A percentile compares a stretch with the other conserved stretches of the same genome.
Evolutionary conservation across 208 protist species (phyloP).

Genomic region (Herpetomonas tarakana): DNA sequence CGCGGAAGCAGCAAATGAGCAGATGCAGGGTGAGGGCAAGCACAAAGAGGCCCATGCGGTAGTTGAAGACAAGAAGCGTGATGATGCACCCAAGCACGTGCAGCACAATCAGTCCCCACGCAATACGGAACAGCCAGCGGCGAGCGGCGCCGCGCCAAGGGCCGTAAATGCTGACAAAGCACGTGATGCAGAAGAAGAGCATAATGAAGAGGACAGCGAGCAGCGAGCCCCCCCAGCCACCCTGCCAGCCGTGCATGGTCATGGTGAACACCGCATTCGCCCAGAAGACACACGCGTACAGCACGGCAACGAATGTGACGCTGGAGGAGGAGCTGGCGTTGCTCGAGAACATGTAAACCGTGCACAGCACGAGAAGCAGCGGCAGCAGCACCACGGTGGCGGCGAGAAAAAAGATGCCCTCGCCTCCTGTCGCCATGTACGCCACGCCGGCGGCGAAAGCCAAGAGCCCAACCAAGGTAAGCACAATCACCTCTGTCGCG

Average conservation of each 20-base stretch:
- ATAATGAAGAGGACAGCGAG: conserved; percentile 40
- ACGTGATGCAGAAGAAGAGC: conserved; percentile 27
- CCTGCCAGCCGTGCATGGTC: conserved; percentile 30
- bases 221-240: conserved; percentile 33
- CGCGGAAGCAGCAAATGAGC: conserved; percentile 37
- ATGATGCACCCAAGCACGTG: conserved; percentile 49
- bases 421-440: conserved; percentile 40
- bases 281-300: conserved; percentile 48
- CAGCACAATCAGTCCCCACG: conserved; percentile 36
- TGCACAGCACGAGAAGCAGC: conserved; percentile 29
- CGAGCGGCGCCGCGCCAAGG: conserved; percentile 26
- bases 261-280: conserved; percentile 51
- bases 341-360: conserved; percentile 26
- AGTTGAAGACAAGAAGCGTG: conserved; percentile 36
- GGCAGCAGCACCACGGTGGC: conserved; percentile 28
- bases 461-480: conserved; percentile 22
- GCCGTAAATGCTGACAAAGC: conserved; percentile 46
- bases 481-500: conserved; percentile 33
- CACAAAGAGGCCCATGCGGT: conserved; percentile 55
- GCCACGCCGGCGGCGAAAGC: conserved; percentile 42
- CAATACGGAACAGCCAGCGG: conserved; percentile 45
- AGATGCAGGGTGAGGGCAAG: conserved; percentile 49
- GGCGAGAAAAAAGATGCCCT: conserved; percentile 37
- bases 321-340: conserved; percentile 33
- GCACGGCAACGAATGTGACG: conserved; percentile 35